These are phyloP conservation scores for Phytophthora melonis DNA, from an alignment of 352 stramenopile genomes.

Conservation along the genomic window DNA sequence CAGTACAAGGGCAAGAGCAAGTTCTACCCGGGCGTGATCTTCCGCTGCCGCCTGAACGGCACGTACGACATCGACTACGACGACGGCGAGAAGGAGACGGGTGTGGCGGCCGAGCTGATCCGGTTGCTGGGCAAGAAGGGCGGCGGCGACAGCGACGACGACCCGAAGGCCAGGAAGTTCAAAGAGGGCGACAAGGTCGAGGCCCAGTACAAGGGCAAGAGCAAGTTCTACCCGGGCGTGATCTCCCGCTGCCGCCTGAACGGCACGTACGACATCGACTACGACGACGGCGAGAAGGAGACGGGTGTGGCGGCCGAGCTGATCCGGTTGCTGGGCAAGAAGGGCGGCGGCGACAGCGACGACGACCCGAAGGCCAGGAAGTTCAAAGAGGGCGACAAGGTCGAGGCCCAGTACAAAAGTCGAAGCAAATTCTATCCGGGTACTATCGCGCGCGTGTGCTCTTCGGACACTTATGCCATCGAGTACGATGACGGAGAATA, in stretches of 20 bases:
- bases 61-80: conserved; percentile 24
- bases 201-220: conserved; percentile 22
- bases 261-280: conserved; percentile 20
- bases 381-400: conserved; percentile 19
- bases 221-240: conserved; percentile 15
- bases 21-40: conserved; percentile 19
- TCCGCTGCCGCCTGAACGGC: conserved; percentile 9
- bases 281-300: conserved; percentile 22
- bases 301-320: conserved; percentile 18
- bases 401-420: conserved; percentile 16
- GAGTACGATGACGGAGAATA: conserved; percentile 41
- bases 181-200: conserved; percentile 23
- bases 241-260: conserved; percentile 14
- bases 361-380: conserved; percentile 13
- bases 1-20: conserved; percentile 30
- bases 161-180: conserved; percentile 21
- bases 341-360: conserved; percentile 9
- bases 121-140: conserved; percentile 12
- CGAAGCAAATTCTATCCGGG: conserved; percentile 22
- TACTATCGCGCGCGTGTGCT: conserved; percentile 4
- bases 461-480: conserved; percentile 17
- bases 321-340: conserved; percentile 6
- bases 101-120: conserved; percentile 20
- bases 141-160: conserved; percentile 10
- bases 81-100: conserved; percentile 22